phyloP scores from a whole-genome alignment of 2,329 filamentous ascomycete species.

The Beauveria sp. region DNA sequence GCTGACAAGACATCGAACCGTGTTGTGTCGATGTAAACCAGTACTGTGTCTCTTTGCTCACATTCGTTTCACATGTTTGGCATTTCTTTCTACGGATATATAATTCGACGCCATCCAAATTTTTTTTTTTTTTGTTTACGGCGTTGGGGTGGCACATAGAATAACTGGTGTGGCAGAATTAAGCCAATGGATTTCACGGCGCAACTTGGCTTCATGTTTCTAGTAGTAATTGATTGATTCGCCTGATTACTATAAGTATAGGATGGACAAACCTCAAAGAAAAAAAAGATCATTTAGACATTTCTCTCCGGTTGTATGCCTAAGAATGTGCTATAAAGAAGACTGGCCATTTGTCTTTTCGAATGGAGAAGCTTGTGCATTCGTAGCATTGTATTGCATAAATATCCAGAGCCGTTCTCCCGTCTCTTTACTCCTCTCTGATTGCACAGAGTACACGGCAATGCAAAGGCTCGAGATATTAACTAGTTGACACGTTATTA shows the following conservation, averaged over 20 bases:
- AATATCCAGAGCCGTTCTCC: no score
- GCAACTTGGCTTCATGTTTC: background rate
- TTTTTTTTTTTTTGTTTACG: background rate
- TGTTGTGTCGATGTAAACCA: conserved; percentile 35
- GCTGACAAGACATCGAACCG: conserved; percentile 24
- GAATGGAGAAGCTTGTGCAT: background rate
- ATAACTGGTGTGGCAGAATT: background rate
- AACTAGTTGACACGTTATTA: background rate
- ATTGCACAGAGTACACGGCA: background rate
- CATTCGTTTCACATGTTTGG: conserved; percentile 8
- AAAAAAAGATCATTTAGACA: no score
- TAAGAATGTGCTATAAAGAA: no score
- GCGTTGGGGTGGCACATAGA: background rate
- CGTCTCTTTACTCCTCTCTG: no score
- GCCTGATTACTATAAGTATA: conserved; percentile 4
- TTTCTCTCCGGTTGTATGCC: no score
- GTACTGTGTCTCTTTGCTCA: background rate
- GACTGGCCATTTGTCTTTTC: background rate
- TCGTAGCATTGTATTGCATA: background rate
- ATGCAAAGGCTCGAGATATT: background rate
- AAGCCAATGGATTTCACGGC: background rate
- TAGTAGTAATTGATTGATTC: background rate
- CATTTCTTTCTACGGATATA: background rate
- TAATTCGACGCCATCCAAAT: no score
- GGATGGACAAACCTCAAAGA: background rate